Base-by-base conservation (phyloP, 192 early-diverging fungal species). In the Podila epigama region DNA sequence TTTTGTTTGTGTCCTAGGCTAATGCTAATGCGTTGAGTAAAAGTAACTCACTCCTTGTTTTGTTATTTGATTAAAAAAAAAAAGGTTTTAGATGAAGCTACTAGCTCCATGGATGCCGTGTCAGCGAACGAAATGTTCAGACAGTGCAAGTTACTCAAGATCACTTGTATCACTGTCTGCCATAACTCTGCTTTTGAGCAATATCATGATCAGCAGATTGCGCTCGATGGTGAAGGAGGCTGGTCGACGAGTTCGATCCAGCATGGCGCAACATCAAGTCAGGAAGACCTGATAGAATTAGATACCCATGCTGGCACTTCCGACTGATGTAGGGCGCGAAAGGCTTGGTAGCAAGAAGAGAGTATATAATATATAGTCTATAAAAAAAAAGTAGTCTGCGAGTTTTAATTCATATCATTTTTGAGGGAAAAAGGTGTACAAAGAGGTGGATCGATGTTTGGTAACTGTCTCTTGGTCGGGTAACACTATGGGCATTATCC, bases 91-190 rank as follows among this genome's bases (percentile, higher is more conserved):
- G 91, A 92, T 66, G 92, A 94, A 55, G 79, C 87, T 42, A 91
- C 90, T 5, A 88, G 91, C 51, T 81, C 89, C 6, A 82, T 94
- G 66, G 91, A 92, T 54, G 69, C 60, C 2, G 63, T 22, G 0
- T 80, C 87, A 0, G 89, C 88, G 60, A 59, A 63, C 2, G 58
- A 67, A 28, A 80, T 93, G 39, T 95, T 93, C 70, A 81, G 71
- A 20, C 68, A 81, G 15, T 79, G 89, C 28, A 85, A 89, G 40
- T 80, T 89, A 33, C 66, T 82, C 3, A 90, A 88, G 2, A 93
- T 97, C 62, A 95, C 96, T 1, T 77, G 95, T 8, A 89, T 98
- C n/a, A 95, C 95, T 13, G 92, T 99, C 27, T 92, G 91, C 5
- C 97, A 99, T 63, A 87, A 94, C 41, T 42, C 37, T 22, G 56